Evolutionary conservation across 352 stramenopile species (phyloP).

Genomic region (Globisporangium uncinulatum): DNA sequence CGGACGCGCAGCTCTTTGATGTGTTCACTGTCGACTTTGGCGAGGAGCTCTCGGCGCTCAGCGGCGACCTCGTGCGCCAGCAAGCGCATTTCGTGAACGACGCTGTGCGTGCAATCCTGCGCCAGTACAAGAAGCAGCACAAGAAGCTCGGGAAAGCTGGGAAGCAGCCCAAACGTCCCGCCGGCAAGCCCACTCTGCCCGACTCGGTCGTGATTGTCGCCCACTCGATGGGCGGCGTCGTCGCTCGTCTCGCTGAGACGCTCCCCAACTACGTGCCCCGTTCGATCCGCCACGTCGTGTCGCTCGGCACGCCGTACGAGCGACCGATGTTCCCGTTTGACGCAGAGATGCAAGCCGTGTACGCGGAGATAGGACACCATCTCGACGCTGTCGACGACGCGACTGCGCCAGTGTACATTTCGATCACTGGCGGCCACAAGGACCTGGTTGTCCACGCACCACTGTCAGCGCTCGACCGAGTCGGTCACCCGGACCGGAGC

Average conservation of each 20-base stretch:
- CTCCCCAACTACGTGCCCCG: slow-evolving; percentile 69
- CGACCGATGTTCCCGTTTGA: slow-evolving; percentile 61
- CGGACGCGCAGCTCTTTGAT: slow-evolving; percentile 53
- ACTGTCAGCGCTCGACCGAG: slow-evolving; percentile 25
- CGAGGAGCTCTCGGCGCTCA: slow-evolving; percentile 67
- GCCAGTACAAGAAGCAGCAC: slow-evolving; percentile 64
- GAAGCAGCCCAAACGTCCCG: slow-evolving; percentile 14
- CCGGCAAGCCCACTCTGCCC: slow-evolving; percentile 18
- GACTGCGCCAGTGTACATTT: slow-evolving; percentile 49
- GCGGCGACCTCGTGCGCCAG: slow-evolving; percentile 54
- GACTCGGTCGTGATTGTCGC: slow-evolving; percentile 71
- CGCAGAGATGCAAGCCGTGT: slow-evolving; percentile 52
- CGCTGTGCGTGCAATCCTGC: slow-evolving; percentile 61
- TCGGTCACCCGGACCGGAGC: slow-evolving; percentile 21
- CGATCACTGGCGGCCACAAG: slow-evolving; percentile 76
- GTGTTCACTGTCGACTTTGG: slow-evolving; percentile 79
- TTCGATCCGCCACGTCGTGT: slow-evolving; percentile 76
- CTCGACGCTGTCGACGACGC: slow-evolving; percentile 11
- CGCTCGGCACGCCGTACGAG: slow-evolving; percentile 59
- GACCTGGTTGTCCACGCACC: slow-evolving; percentile 69
- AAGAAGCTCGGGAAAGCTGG: slow-evolving; percentile 17
- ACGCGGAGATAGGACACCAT: slow-evolving; percentile 32
- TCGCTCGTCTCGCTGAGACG: slow-evolving; percentile 50
- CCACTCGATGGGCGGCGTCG: slow-evolving; percentile 83
- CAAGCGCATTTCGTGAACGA: slow-evolving; percentile 77